phyloP scores from a whole-genome alignment of 805 yeast genomes.

The Yamadazyma sp. region DNA sequence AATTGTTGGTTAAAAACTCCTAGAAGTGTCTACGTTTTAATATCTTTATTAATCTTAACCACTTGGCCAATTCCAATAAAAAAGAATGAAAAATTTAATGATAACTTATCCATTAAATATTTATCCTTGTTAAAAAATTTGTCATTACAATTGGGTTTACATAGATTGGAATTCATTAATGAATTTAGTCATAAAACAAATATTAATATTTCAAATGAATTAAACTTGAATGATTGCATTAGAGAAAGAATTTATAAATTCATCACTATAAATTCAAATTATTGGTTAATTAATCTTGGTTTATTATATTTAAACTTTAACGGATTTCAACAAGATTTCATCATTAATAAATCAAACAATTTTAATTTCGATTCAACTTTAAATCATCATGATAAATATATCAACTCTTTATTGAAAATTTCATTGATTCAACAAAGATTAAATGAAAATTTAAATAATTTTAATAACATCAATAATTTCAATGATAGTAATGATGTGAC shows the following conservation, averaged over 20 bases:
- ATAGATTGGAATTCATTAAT: slow-evolving; percentile 36
- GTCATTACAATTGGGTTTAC: slow-evolving; percentile 42
- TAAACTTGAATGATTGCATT: slow-evolving; percentile 30
- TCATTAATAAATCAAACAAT: slow-evolving; percentile 29
- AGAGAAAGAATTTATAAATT: slow-evolving; percentile 43
- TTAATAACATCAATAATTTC: neutral
- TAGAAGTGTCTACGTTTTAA: slow-evolving; percentile 36
- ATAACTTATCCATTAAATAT: slow-evolving; percentile 34
- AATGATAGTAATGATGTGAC: slow-evolving; percentile 14
- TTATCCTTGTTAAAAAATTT: slow-evolving; percentile 37
- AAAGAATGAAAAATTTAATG: slow-evolving; percentile 20
- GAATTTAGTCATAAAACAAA: slow-evolving; percentile 39
- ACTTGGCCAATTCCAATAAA: slow-evolving; percentile 43
- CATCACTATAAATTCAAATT: slow-evolving; percentile 40
- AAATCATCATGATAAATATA: slow-evolving; percentile 18
- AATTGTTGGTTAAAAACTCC: slow-evolving; percentile 46
- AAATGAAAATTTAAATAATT: slow-evolving; percentile 34
- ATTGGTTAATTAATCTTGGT: slow-evolving; percentile 41
- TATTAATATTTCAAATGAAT: slow-evolving; percentile 21
- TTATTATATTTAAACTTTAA: slow-evolving; percentile 29
- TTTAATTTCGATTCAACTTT: slow-evolving; percentile 16
- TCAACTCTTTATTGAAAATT: slow-evolving; percentile 24
- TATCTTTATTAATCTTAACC: slow-evolving; percentile 39
- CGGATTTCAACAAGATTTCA: slow-evolving; percentile 35
- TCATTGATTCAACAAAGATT: slow-evolving; percentile 39